phyloP scores from a whole-genome alignment of 1,284 basidiomycete genomes.

The Cystobasidium slooffiae region DNA sequence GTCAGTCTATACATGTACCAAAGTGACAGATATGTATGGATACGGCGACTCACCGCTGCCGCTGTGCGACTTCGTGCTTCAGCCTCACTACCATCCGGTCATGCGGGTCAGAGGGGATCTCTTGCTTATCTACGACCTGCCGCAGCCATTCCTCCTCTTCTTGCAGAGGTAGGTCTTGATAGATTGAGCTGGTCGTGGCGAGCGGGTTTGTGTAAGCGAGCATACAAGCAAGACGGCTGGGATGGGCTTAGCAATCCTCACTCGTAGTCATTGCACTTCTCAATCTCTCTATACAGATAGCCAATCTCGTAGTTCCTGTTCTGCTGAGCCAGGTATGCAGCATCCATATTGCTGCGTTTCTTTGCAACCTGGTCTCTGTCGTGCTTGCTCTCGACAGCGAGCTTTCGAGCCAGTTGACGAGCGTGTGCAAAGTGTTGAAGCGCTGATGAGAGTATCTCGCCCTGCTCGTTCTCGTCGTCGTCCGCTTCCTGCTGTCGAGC shows the following conservation, averaged over 20 bases:
- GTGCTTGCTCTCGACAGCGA: constrained; percentile 15
- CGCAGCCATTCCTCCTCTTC: constrained; percentile 41
- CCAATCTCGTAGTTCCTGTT: constrained; percentile 52
- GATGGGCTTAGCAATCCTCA: constrained; percentile 18
- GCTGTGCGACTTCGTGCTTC: constrained; percentile 48
- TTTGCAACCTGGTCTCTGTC: constrained; percentile 6
- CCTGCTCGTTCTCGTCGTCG: background rate
- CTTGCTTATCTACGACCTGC: constrained; percentile 16
- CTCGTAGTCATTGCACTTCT: constrained; percentile 51
- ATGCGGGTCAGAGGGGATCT: constrained; percentile 45
- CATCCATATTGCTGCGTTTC: constrained; percentile 30
- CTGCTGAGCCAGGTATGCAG: constrained; percentile 41
- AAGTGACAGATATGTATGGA: background rate
- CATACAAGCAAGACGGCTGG: background rate
- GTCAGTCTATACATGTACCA: background rate
- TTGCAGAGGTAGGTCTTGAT: constrained; percentile 49
- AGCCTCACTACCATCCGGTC: constrained; percentile 49
- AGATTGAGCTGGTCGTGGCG: constrained; percentile 47
- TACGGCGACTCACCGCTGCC: constrained; percentile 47
- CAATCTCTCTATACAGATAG: constrained; percentile 51
- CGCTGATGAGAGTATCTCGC: constrained; percentile 10
- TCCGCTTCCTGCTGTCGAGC: constrained; percentile 9
- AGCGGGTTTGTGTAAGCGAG: background rate
- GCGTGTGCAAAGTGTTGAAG: constrained; percentile 34
- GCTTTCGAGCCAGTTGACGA: constrained; percentile 2